Conservation (phyloP, 2,329 filamentous ascomycete genomes). For the Orbilia brochopaga region DNA sequence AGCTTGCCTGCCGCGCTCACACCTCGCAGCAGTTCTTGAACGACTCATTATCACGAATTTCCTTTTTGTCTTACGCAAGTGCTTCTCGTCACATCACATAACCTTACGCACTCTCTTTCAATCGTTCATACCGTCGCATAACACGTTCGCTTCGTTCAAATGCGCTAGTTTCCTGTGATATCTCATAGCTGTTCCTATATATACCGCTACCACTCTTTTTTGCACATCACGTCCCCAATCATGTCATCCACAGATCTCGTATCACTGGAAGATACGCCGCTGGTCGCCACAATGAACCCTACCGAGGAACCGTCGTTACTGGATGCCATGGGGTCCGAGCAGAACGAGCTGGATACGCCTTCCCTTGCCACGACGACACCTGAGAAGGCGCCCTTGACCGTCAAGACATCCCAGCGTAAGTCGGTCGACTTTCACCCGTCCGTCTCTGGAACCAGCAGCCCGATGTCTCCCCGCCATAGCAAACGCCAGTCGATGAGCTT, state of each 20-base stretch:
- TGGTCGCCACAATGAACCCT: slow-evolving; percentile 15
- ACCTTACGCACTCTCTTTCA: slow-evolving; percentile 16
- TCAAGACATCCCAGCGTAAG: slow-evolving; percentile 42
- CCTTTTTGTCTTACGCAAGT: slow-evolving; percentile 43
- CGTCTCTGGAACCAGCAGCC: slow-evolving; percentile 20
- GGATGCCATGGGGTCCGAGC: slow-evolving; percentile 33
- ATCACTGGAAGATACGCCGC: slow-evolving; percentile 50
- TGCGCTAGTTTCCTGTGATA: slow-evolving; percentile 33
- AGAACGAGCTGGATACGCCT: slow-evolving; percentile 27
- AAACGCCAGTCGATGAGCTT: slow-evolving; percentile 47
- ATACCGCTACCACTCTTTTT: background rate
- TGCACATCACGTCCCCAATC: background rate
- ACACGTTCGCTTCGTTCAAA: slow-evolving; percentile 22
- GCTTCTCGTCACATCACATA: slow-evolving; percentile 6
- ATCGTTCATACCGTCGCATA: slow-evolving; percentile 6
- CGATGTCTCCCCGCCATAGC: slow-evolving; percentile 32
- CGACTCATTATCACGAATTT: slow-evolving; percentile 47
- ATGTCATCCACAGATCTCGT: slow-evolving; percentile 46
- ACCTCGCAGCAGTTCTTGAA: slow-evolving; percentile 23
- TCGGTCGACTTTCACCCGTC: slow-evolving; percentile 47
- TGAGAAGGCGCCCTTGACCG: slow-evolving; percentile 23
- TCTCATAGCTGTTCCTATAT: background rate
- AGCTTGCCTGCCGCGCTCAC: slow-evolving; percentile 16
- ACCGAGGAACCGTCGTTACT: slow-evolving; percentile 26
- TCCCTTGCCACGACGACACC: slow-evolving; percentile 19